These are phyloP conservation scores for Sphaerostilbella broomeana DNA, from an alignment of 2,329 filamentous ascomycete genomes.

Conservation along the genomic window DNA sequence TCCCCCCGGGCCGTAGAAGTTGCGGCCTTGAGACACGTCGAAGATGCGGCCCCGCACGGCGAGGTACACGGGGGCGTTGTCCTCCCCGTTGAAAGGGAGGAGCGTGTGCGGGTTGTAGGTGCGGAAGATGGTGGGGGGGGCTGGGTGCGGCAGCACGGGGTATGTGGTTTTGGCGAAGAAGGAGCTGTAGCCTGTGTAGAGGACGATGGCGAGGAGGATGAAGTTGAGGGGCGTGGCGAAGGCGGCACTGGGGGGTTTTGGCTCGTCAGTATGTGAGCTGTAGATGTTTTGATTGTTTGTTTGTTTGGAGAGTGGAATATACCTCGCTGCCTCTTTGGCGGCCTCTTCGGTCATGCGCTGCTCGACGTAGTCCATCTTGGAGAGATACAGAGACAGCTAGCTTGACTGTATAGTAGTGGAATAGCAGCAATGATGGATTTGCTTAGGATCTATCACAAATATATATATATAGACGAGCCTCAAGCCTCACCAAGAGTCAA, in stretches of 20 bases:
- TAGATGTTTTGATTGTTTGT: background rate
- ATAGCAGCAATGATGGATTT: background rate
- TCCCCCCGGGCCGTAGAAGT: conserved; percentile 94
- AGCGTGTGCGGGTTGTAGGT: conserved; percentile 73
- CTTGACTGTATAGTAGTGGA: background rate
- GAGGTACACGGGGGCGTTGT: conserved; percentile 72
- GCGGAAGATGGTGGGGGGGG: conserved; percentile 55
- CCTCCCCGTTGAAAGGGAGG: conserved; percentile 75
- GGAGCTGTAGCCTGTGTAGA: conserved; percentile 51
- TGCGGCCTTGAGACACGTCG: conserved; percentile 77
- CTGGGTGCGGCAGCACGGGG: conserved; percentile 42
- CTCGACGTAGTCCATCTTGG: conserved; percentile 52
- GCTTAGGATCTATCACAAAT: no score
- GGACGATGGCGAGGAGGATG: conserved; percentile 48
- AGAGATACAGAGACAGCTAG: no score
- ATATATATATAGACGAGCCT: no score
- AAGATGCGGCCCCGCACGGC: conserved; percentile 89
- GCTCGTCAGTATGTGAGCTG: no score
- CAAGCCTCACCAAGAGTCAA: no score
- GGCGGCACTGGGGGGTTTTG: conserved; percentile 27
- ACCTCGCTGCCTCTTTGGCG: conserved; percentile 36
- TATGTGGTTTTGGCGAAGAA: conserved; percentile 45
- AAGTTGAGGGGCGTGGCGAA: conserved; percentile 58
- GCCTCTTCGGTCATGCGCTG: conserved; percentile 50
- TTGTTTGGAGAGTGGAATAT: conserved; percentile 13